These are phyloP conservation scores for Hortaea werneckii DNA, from an alignment of 2,329 filamentous ascomycete genomes.

Conservation along the genomic window DNA sequence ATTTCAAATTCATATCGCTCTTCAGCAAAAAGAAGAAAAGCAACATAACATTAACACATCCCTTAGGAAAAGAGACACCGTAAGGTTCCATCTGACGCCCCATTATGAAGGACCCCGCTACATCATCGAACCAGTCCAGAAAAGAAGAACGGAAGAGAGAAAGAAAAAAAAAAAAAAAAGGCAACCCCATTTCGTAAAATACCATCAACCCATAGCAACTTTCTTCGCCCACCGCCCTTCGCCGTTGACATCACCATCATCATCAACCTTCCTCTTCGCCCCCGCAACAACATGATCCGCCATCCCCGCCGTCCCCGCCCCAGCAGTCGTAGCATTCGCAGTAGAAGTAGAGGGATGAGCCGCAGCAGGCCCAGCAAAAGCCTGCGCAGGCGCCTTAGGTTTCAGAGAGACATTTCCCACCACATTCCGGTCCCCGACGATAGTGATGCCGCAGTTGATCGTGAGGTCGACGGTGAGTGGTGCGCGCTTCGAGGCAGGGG, in stretches of 20 bases:
- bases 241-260: constrained; percentile 3
- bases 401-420: constrained; percentile 20
- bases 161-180: too few relatives aligned
- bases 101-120: too few relatives aligned
- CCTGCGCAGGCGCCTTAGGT: constrained; percentile 11
- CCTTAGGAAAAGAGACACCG: too few relatives aligned
- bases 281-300: constrained; percentile 5
- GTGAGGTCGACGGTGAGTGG: constrained; percentile 37
- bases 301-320: neutral
- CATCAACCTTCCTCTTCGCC: constrained; percentile 20
- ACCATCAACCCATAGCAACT: constrained; percentile 2
- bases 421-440: constrained; percentile 23
- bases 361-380: constrained; percentile 3
- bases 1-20: too few relatives aligned
- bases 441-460: constrained; percentile 25
- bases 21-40: too few relatives aligned
- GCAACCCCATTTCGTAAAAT: neutral
- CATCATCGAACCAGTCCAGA: too few relatives aligned
- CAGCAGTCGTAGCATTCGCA: neutral
- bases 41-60: too few relatives aligned
- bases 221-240: constrained; percentile 12
- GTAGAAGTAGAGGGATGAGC: neutral
- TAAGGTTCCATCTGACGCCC: too few relatives aligned
- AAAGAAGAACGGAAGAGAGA: too few relatives aligned
- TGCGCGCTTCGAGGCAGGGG: constrained; percentile 28